Evolutionary conservation across 1,284 basidiomycete genomes (phyloP).

Genomic region (Pseudozyma pruni): DNA sequence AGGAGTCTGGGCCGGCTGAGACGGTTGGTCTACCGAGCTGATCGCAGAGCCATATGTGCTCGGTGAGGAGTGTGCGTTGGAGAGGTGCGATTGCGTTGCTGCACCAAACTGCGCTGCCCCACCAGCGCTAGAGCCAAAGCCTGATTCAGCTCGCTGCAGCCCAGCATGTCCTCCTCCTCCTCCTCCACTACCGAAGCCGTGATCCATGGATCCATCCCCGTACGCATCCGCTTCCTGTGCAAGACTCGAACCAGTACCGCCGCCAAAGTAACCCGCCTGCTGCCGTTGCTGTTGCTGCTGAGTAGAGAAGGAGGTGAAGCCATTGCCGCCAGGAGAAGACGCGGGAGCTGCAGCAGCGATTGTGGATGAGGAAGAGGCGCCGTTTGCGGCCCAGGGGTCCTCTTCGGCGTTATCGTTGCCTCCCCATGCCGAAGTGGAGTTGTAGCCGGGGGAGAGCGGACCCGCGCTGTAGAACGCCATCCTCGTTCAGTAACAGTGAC

Average conservation of each 20-base stretch:
- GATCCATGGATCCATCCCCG: conserved; percentile 5
- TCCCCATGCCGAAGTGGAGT: conserved; percentile 48
- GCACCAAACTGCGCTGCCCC: conserved; percentile 1
- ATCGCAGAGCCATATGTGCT: conserved; percentile 30
- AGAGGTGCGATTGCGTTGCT: conserved; percentile 9
- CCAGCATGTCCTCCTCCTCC: not conserved
- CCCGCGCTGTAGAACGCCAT: conserved; percentile 53
- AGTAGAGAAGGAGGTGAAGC: conserved; percentile 29
- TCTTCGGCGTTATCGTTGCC: conserved; percentile 46
- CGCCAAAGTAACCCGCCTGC: conserved; percentile 27
- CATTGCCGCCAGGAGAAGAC: conserved; percentile 16
- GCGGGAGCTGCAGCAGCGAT: conserved; percentile 8
- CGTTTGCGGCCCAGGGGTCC: conserved; percentile 48
- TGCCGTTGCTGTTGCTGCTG: conserved; percentile 22
- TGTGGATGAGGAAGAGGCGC: conserved; percentile 25
- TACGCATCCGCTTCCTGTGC: conserved; percentile 34
- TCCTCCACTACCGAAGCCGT: conserved; percentile 24
- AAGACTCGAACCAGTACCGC: not conserved
- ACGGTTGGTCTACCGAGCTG: conserved; percentile 20
- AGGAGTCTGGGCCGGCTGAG: not conserved
- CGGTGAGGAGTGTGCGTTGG: conserved; percentile 28
- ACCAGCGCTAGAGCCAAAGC: conserved; percentile 5
- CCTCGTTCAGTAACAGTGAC: not conserved
- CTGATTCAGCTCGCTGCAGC: conserved; percentile 16
- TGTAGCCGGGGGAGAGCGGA: conserved; percentile 46